A percentile compares a stretch with the other conserved stretches of the same genome.
Conservation (phyloP, 2,329 filamentous ascomycete species). For the Myriosclerotinia curreyana region DNA sequence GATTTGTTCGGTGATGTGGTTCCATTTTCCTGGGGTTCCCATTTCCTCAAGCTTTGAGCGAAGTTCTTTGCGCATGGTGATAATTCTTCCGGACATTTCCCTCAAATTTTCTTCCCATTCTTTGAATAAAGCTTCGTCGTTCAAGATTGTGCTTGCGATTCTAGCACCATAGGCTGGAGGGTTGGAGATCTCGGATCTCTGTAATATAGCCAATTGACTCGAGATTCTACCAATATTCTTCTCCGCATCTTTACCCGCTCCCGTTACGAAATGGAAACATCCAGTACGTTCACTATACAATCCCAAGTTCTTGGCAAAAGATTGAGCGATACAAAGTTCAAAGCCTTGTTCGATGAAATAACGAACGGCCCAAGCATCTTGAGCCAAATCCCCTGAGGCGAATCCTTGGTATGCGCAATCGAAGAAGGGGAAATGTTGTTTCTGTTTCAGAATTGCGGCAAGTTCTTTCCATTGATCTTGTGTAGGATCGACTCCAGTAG, state of each 20-base stretch:
- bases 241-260: constrained; percentile 64
- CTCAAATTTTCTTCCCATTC: constrained; percentile 88
- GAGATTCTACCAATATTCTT: constrained; percentile 62
- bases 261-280: constrained; percentile 89
- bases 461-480: constrained; percentile 93
- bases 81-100: constrained; percentile 95
- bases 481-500: constrained; percentile 93
- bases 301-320: constrained; percentile 97
- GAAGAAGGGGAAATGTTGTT: constrained; percentile 95
- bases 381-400: constrained; percentile 81
- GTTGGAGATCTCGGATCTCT: constrained; percentile 96
- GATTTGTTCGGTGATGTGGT: constrained; percentile 97
- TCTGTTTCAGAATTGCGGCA: constrained; percentile 69
- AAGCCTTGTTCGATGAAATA: constrained; percentile 93
- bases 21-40: constrained; percentile 86
- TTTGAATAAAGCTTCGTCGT: constrained; percentile 74
- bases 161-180: constrained; percentile 91
- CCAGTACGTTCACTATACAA: constrained; percentile 95
- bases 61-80: constrained; percentile 79
- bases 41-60: constrained; percentile 78
- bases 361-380: constrained; percentile 87
- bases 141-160: constrained; percentile 80
- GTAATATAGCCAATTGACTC: constrained; percentile 87
- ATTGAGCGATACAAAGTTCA: constrained; percentile 83
- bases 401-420: constrained; percentile 98